Base-by-base conservation (phyloP, 2,329 filamentous ascomycete genomes). In the Helminthosporium solani region DNA sequence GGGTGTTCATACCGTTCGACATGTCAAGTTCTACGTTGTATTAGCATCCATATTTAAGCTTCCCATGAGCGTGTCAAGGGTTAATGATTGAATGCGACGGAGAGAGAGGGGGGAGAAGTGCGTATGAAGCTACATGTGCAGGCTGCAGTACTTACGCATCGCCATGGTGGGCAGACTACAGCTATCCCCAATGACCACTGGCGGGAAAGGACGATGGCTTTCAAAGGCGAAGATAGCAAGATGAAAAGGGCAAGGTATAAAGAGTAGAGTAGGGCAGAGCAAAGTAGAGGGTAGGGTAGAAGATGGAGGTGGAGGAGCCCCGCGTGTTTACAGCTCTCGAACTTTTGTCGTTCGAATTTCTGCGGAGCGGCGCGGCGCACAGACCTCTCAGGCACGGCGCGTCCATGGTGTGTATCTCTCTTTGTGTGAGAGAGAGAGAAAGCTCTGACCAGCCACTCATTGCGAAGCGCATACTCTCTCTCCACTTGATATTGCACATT, bases 1-100 rank as follows among this genome's bases (percentile, higher is more conserved):
- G 23, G 12, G 28, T 11, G 39, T 14, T 47, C 23, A 65, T 87
- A 92, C 88, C 88, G 72, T 91, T 89, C 54, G 86, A 86, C 75
- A 91, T 77, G 77, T 92, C 88, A 70, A 92, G 78, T 77, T 92
- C 88, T 91, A 66, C 34, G 56, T 27, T 34, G 34, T 50, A 63
- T 57, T 59, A 61, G 31, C 41, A 50, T 64, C 37, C 70, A 60
- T 54, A 42, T 51, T 15, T 38, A 6, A 19, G 20, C 15, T 38
- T 20, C 15, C 12, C n/a, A 35, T 5, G 33, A 12, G 33, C n/a
- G 33, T 8, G 5, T 35, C n/a, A n/a, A n/a, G n/a, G n/a, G n/a
- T 33, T n/a, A 7, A n/a, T 33, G 18, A 15, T 34, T 18, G n/a
- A 18, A 16, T n/a, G 34, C 33, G 3, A 16, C 47, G 43, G 45